Percentiles rank a stretch among this genome's conserved stretches.
Conservation (phyloP, 148 eudicot species). For the Rhododendron ferrugineum region DNA sequence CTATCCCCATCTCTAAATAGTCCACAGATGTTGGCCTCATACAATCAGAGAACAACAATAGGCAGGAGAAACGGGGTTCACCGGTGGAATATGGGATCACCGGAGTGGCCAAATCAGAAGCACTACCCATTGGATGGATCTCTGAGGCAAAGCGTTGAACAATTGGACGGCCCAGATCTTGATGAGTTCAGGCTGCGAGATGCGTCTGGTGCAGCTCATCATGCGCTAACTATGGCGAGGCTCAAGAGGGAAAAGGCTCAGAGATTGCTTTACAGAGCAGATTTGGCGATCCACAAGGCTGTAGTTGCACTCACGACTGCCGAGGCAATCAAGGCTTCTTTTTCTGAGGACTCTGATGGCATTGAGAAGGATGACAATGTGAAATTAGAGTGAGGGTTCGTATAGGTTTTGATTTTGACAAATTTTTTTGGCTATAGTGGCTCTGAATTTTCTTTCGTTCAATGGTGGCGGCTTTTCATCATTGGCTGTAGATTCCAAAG, state of each 20-base stretch:
- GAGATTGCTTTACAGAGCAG: slow-evolving; percentile 72
- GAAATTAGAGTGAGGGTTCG: slow-evolving; percentile 8
- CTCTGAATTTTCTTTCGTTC: slow-evolving; percentile 6
- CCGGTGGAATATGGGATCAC: slow-evolving; percentile 24
- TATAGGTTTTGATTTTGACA: slow-evolving; percentile 8
- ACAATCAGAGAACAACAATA: slow-evolving; percentile 32
- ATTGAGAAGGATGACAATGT: slow-evolving; percentile 21
- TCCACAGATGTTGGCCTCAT: slow-evolving; percentile 26
- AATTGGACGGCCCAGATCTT: slow-evolving; percentile 57
- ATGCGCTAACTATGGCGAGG: slow-evolving; percentile 63
- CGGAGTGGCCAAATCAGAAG: slow-evolving; percentile 49
- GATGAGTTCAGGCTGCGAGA: slow-evolving; percentile 81
- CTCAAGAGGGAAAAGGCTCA: slow-evolving; percentile 80
- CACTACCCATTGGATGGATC: slow-evolving; percentile 35
- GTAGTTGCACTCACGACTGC: slow-evolving; percentile 77
- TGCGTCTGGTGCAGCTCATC: slow-evolving; percentile 77
- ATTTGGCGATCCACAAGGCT: slow-evolving; percentile 85
- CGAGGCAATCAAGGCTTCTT: slow-evolving; percentile 70
- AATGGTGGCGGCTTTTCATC: slow-evolving; percentile 13
- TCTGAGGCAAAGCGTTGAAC: slow-evolving; percentile 38
- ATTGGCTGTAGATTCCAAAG: slow-evolving; percentile 5
- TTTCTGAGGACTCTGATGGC: slow-evolving; percentile 21
- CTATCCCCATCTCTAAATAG: slow-evolving; percentile 33
- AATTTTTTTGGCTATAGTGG: slow-evolving; percentile 6
- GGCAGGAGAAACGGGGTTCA: slow-evolving; percentile 44